Conservation (phyloP, 2,329 filamentous ascomycete species). For the Hirsutella minnesotensis region DNA sequence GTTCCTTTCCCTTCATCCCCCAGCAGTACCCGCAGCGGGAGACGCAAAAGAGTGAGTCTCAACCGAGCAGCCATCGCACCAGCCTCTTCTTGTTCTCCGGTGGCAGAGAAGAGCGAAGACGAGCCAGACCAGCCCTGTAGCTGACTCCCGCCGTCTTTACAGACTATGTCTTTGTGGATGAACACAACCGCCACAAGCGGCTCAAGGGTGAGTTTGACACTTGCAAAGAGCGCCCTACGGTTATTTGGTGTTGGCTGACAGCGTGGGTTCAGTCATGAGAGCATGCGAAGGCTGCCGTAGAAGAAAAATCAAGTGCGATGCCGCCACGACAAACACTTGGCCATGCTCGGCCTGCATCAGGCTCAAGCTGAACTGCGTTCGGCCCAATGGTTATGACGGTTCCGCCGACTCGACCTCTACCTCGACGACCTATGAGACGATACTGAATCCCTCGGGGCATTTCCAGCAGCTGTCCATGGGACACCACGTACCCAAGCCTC, state of each 20-base stretch:
- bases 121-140: too few species aligned
- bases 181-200: conserved; percentile 95
- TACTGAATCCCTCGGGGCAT: conserved; percentile 18
- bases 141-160: conserved; percentile 6
- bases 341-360: conserved; percentile 89
- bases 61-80: too few species aligned
- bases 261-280: conserved; percentile 62
- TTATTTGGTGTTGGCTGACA: conserved; percentile 1
- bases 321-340: conserved; percentile 94
- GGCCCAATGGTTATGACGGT: conserved; percentile 62
- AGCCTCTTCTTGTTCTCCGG: too few species aligned
- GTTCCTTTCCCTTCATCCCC: conserved; percentile 65
- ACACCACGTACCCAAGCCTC: conserved; percentile 31
- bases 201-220: conserved; percentile 62
- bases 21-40: conserved; percentile 45
- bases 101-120: too few species aligned
- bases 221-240: not conserved
- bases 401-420: conserved; percentile 24
- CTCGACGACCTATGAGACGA: conserved; percentile 19
- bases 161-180: conserved; percentile 99
- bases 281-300: conserved; percentile 91
- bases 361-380: conserved; percentile 85
- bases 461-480: conserved; percentile 41
- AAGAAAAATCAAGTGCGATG: conserved; percentile 96
- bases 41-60: conserved; percentile 68